Conservation (phyloP, 1,284 basidiomycete genomes). For the Apiotrichum laibachii region DNA sequence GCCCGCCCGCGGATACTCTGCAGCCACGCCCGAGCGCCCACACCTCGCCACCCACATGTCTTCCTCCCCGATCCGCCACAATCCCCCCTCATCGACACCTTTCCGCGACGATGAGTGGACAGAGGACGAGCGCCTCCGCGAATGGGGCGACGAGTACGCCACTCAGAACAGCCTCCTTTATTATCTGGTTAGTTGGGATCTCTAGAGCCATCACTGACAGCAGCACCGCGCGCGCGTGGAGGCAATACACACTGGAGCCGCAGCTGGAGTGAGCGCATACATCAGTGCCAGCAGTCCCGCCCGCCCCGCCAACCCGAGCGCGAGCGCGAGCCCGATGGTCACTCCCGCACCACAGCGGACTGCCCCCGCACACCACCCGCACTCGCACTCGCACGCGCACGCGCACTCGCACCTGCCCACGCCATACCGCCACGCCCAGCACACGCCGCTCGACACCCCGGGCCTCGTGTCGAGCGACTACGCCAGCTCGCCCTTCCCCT, state of each 20-base stretch:
- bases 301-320: no score
- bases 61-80: constrained; percentile 21
- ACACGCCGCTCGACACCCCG: constrained; percentile 10
- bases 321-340: neutral
- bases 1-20: neutral
- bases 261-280: neutral
- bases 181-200: constrained; percentile 15
- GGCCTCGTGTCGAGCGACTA: constrained; percentile 15
- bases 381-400: neutral
- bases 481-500: constrained; percentile 9
- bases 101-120: constrained; percentile 22
- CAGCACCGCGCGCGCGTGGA: constrained; percentile 7
- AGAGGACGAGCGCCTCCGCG: constrained; percentile 21
- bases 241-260: constrained; percentile 1
- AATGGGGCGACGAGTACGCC: constrained; percentile 26
- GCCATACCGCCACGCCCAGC: constrained; percentile 12
- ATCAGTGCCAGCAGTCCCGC: no score
- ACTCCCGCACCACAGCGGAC: constrained; percentile 1
- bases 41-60: constrained; percentile 11
- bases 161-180: constrained; percentile 21
- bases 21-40: constrained; percentile 2
- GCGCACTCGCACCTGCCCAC: neutral
- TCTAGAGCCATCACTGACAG: neutral
- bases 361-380: neutral
- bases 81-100: constrained; percentile 16